phyloP scores from a whole-genome alignment of 805 yeast genomes.

The Saccharomycopsis microspora region DNA sequence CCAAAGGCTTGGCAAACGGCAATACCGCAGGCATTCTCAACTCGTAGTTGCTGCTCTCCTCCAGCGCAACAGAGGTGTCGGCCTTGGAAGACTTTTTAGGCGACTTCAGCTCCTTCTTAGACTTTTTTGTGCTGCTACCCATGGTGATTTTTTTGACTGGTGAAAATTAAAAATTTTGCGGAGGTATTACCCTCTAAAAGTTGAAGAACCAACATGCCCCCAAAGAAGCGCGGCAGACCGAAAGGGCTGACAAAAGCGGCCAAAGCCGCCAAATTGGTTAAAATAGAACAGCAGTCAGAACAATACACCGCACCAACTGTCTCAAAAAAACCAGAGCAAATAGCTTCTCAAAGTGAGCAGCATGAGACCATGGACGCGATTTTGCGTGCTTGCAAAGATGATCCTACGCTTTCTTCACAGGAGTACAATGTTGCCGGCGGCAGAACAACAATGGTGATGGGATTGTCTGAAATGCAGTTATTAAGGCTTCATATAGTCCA shows the following conservation, averaged over 20 bases:
- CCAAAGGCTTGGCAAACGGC: constrained; percentile 90
- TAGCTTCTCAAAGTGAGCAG: no score
- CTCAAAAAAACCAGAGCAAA: background rate
- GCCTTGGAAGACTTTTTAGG: constrained; percentile 14
- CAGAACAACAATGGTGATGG: constrained; percentile 3
- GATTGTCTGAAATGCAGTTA: constrained; percentile 6
- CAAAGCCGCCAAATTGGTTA: background rate
- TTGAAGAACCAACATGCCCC: background rate
- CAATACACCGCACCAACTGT: background rate
- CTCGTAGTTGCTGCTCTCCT: constrained; percentile 80
- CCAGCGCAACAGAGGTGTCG: background rate
- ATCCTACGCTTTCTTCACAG: no score
- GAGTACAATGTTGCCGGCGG: no score
- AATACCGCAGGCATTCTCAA: constrained; percentile 80
- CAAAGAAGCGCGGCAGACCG: background rate
- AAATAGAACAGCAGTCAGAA: background rate
- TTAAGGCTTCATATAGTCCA: constrained; percentile 1
- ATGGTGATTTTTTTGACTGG: background rate
- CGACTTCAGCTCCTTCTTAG: constrained; percentile 11
- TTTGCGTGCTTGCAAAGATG: no score
- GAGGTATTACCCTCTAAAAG: constrained; percentile 2
- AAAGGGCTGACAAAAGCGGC: no score
- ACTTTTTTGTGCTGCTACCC: constrained; percentile 15
- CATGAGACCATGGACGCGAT: no score
- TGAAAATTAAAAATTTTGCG: constrained; percentile 1